Conservation (phyloP, 768 basidiomycete genomes). For the Clitopilus hobsonii region DNA sequence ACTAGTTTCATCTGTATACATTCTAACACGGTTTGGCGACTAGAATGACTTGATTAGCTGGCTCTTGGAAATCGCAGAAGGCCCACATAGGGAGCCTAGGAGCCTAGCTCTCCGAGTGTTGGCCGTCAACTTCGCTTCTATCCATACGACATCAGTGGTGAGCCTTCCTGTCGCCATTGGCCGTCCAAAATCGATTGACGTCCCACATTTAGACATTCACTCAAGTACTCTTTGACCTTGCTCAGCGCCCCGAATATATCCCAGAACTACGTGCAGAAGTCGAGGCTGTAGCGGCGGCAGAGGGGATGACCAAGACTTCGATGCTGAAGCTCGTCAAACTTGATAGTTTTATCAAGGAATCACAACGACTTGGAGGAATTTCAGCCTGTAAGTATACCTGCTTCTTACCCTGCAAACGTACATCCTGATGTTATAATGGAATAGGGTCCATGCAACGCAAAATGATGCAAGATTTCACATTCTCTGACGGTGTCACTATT, state of each 20-base stretch:
- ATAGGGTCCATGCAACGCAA: constrained; percentile 20
- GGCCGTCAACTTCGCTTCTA: constrained; percentile 23
- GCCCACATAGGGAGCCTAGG: constrained; percentile 12
- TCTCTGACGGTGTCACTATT: constrained; percentile 21
- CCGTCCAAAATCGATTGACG: background rate
- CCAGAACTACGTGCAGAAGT: constrained; percentile 31
- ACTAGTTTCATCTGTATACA: background rate
- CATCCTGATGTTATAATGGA: background rate
- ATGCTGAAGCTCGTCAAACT: constrained; percentile 29
- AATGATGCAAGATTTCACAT: constrained; percentile 21
- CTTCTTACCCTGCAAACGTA: background rate
- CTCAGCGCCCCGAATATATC: constrained; percentile 18
- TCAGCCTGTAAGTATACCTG: constrained; percentile 14
- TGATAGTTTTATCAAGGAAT: constrained; percentile 36
- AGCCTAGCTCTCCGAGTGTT: constrained; percentile 18
- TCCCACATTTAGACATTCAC: constrained; percentile 19
- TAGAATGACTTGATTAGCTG: constrained; percentile 25
- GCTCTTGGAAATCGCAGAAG: constrained; percentile 22
- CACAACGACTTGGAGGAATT: constrained; percentile 22
- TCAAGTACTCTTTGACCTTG: constrained; percentile 21
- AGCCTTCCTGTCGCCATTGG: background rate
- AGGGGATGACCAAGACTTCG: constrained; percentile 26
- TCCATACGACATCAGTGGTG: constrained; percentile 24
- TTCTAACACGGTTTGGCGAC: background rate
- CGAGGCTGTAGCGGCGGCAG: constrained; percentile 21